phyloP scores from a whole-genome alignment of 768 basidiomycete genomes.

The Boletales sp. region DNA sequence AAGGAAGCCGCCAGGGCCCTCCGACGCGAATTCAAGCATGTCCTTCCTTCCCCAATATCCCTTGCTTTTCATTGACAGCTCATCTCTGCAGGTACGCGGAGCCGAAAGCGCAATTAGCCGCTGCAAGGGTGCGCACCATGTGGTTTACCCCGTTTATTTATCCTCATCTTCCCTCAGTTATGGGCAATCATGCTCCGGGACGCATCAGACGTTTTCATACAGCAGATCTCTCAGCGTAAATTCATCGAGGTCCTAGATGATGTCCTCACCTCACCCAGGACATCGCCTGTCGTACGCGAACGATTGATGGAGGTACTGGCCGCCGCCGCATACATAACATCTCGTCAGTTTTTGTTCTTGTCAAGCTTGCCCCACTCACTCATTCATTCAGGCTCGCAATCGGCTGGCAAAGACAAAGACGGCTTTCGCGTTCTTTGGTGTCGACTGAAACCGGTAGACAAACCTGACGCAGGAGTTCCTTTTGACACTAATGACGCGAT shows the following conservation, averaged over 20 bases:
- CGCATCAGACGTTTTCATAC: constrained; percentile 65
- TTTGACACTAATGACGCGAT: constrained; percentile 77
- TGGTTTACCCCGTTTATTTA: background rate
- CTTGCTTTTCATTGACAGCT: constrained; percentile 2
- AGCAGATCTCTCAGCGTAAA: constrained; percentile 68
- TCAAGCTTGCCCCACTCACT: background rate
- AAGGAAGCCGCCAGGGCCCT: constrained; percentile 84
- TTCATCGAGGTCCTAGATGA: constrained; percentile 81
- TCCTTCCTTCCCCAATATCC: constrained; percentile 3
- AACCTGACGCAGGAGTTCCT: constrained; percentile 81
- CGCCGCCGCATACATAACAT: constrained; percentile 62
- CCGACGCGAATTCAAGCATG: constrained; percentile 81
- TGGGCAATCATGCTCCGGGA: constrained; percentile 93
- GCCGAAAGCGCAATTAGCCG: constrained; percentile 70
- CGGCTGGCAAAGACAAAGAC: constrained; percentile 33
- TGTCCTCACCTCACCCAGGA: constrained; percentile 55
- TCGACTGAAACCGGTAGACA: constrained; percentile 73
- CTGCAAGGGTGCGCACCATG: constrained; percentile 56
- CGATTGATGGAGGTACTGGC: constrained; percentile 78
- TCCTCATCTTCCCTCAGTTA: constrained; percentile 41
- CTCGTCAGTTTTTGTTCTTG: background rate
- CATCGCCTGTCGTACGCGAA: constrained; percentile 78
- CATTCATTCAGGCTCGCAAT: constrained; percentile 15
- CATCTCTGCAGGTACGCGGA: constrained; percentile 57
- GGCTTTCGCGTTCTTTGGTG: constrained; percentile 75